These are phyloP conservation scores for Bolboschoenoplectus hybrid DNA, from an alignment of 202 grass and related monocot genomes.

Conservation along the genomic window DNA sequence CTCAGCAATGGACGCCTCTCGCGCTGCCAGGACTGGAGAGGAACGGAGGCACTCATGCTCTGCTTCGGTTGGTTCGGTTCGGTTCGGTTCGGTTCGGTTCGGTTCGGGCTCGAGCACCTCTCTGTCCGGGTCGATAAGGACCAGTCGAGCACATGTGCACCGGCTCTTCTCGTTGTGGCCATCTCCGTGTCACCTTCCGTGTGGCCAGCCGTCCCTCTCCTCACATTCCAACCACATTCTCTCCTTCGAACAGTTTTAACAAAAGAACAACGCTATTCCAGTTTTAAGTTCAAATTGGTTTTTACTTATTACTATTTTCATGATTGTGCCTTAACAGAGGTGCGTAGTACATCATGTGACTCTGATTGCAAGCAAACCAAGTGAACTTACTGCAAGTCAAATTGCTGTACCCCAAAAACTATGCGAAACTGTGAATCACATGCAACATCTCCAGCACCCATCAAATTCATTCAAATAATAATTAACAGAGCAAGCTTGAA, in stretches of 20 bases:
- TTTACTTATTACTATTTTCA: background rate
- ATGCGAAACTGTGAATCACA: constrained; percentile 24
- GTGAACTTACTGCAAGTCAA: constrained; percentile 6
- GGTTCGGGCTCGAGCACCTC: constrained; percentile 13
- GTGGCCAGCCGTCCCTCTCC: background rate
- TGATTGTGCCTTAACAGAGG: background rate
- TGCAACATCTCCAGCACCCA: constrained; percentile 2
- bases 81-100: too few species aligned
- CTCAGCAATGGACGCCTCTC: background rate
- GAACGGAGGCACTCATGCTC: too few species aligned
- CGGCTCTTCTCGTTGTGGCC: background rate
- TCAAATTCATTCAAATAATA: constrained; percentile 26
- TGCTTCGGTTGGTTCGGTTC: too few species aligned
- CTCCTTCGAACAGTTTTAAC: too few species aligned
- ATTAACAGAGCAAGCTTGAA: background rate
- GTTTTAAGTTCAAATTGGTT: background rate
- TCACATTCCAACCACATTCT: too few species aligned
- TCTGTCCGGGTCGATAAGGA: constrained; percentile 20
- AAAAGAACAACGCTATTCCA: too few species aligned
- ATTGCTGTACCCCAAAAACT: background rate
- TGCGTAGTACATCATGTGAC: constrained; percentile 4
- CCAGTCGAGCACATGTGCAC: constrained; percentile 29
- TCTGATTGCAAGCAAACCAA: constrained; percentile 24
- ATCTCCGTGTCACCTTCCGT: background rate
- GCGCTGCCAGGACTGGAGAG: too few species aligned